Evolutionary conservation across 306 rosid species (phyloP).

Genomic region (Astragalus glycyphyllos): DNA sequence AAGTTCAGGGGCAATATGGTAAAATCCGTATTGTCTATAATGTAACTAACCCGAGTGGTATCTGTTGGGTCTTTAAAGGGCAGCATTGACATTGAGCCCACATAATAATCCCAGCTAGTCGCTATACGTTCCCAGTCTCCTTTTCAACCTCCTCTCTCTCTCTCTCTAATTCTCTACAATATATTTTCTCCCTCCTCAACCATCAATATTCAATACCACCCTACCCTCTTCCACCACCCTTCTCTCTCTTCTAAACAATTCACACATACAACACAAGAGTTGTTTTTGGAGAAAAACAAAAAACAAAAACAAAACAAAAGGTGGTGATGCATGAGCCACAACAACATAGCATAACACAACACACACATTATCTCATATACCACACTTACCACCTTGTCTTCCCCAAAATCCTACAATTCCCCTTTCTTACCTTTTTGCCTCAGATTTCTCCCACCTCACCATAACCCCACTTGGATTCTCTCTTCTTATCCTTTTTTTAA

Average conservation of each 20-base stretch:
- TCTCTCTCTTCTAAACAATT: slow-evolving; percentile 15
- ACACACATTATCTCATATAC: slow-evolving; percentile 49
- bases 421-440: slow-evolving; percentile 17
- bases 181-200: slow-evolving; percentile 50
- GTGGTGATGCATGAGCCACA: slow-evolving; percentile 95
- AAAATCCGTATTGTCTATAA: slow-evolving; percentile 15
- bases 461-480: slow-evolving; percentile 36
- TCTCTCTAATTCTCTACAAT: not conserved
- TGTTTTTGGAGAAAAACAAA: not conserved
- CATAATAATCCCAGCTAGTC: slow-evolving; percentile 39
- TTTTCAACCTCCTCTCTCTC: slow-evolving; percentile 42
- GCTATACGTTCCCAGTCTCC: slow-evolving; percentile 44
- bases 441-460: slow-evolving; percentile 33
- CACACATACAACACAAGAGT: slow-evolving; percentile 39
- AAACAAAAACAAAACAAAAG: slow-evolving; percentile 61
- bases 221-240: slow-evolving; percentile 53
- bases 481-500: slow-evolving; percentile 50
- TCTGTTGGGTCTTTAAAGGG: slow-evolving; percentile 49
- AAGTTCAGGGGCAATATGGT: slow-evolving; percentile 46
- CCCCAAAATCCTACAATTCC: slow-evolving; percentile 51
- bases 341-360: slow-evolving; percentile 34
- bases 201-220: slow-evolving; percentile 47
- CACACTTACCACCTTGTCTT: slow-evolving; percentile 65
- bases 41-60: slow-evolving; percentile 27
- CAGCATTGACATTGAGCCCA: slow-evolving; percentile 51